Evolutionary conservation across 257 asterid species (phyloP).

Genomic region (Solanum paucissectum): DNA sequence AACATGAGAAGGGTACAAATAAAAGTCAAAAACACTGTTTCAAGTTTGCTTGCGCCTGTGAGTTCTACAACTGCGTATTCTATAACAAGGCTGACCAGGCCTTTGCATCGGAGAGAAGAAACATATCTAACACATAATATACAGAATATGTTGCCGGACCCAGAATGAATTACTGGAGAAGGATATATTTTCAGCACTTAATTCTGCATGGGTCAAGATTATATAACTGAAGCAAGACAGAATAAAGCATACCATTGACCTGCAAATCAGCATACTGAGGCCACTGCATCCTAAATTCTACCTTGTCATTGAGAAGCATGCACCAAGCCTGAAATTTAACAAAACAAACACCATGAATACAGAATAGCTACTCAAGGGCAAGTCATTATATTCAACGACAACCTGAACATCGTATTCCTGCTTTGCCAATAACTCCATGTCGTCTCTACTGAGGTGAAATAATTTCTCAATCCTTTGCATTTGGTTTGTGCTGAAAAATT

Average conservation of each 20-base stretch:
- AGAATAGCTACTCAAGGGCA: not conserved
- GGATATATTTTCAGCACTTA: not conserved
- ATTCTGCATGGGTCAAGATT: not conserved
- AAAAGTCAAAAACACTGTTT: not conserved
- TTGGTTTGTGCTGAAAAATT: slow-evolving; percentile 53
- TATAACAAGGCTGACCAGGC: not conserved
- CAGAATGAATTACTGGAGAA: not conserved
- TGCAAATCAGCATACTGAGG: slow-evolving; percentile 82
- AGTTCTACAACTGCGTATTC: not conserved
- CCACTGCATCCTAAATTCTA: slow-evolving; percentile 92
- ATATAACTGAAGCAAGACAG: not conserved
- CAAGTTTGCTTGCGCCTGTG: not conserved
- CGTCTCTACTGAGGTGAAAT: slow-evolving; percentile 71
- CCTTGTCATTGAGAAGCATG: slow-evolving; percentile 93
- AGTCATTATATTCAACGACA: not conserved
- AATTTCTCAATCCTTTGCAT: slow-evolving; percentile 71
- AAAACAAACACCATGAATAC: not conserved
- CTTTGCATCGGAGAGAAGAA: not conserved
- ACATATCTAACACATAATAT: not conserved
- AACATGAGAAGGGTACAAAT: not conserved
- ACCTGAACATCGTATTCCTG: slow-evolving; percentile 93
- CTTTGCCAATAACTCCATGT: slow-evolving; percentile 66
- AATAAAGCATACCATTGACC: slow-evolving; percentile 58
- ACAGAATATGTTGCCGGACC: not conserved
- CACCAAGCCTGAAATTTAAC: slow-evolving; percentile 67